Percentiles rank a stretch among this genome's conserved stretches.
phyloP scores from a whole-genome alignment of 129 eudicot species.

The Helichrysum umbraculigerum region DNA sequence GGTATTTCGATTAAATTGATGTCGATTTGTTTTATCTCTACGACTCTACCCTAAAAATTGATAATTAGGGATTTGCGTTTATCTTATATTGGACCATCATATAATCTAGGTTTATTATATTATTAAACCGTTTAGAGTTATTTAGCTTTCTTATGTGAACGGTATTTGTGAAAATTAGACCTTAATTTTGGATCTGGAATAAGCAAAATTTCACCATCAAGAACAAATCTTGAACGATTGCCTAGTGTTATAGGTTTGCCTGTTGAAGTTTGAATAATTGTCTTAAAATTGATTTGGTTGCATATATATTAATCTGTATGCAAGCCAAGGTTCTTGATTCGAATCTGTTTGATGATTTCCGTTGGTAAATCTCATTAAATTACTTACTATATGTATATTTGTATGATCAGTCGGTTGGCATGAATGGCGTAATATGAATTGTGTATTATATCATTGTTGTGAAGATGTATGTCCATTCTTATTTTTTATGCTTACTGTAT shows the following conservation, averaged over 20 bases:
- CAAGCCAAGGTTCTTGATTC: neutral
- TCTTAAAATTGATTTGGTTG: neutral
- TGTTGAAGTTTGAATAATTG: neutral
- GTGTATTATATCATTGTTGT: neutral
- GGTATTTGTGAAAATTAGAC: neutral
- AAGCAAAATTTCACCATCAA: neutral
- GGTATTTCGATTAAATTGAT: neutral
- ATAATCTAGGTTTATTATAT: neutral
- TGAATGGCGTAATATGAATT: neutral
- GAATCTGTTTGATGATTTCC: neutral
- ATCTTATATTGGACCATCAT: too few species aligned
- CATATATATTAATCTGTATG: neutral
- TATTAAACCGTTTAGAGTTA: neutral
- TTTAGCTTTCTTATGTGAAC: neutral
- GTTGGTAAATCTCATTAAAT: neutral
- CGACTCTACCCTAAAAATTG: neutral
- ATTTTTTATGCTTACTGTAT: conserved; percentile 5
- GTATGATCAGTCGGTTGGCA: neutral
- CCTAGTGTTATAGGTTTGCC: neutral
- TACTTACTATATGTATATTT: neutral
- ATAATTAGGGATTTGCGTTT: too few species aligned
- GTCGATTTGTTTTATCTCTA: neutral
- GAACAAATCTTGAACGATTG: too few species aligned
- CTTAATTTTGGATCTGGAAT: conserved; percentile 3
- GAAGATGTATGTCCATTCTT: neutral